Evolutionary conservation across 345 rosid genomes (phyloP), one percentile per base, ranked within the genome.

Genomic region (Gossypium thurberi): DNA sequence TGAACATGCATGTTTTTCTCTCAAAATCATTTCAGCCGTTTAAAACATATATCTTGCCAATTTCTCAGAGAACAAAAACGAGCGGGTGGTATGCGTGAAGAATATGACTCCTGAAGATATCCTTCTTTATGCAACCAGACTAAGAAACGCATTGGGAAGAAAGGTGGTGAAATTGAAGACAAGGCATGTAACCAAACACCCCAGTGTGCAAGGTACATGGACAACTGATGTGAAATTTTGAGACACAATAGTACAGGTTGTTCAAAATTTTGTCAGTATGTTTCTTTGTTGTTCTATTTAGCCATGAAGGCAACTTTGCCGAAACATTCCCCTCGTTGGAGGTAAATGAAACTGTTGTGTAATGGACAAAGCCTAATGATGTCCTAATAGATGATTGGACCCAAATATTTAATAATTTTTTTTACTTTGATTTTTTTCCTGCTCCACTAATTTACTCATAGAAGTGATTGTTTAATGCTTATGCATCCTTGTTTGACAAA

Each of bases 121-220:
- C 57, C 90, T 82, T 46, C 52, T 86, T 21, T 83, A 86, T 23
- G 95, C 97, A 2, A 88, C 87, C 10, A 82, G 94, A 85, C 78
- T 95, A 20, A 89, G 98, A 80, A 91, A 88, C 62, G 81, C 94
- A 0, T 65, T 90, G 72, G 99, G 98, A 56, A 86, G 97, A 79
- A 92, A 92, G 75, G 98, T 92, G 46, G 81, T 88, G 63, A 89
- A 91, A 76, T 80, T 90, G 53, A 87, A 80, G 79, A 95, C 98
- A 0, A 85, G 96, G 69, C 94, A 92, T 72, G 87, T 89, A 18
- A 92, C 94, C 37, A 83, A 83, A 65, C 89, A 89, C 59, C 98
- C 97, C 0, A 89, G 97, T 13, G 98, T 92, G 70, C 98, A 92
- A 78, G 99, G 97, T 69, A 90, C 94, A 0, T 91, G 99, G 99